These are phyloP conservation scores for Septoria linicola DNA, from an alignment of 2,329 filamentous ascomycete genomes.

Conservation along the genomic window DNA sequence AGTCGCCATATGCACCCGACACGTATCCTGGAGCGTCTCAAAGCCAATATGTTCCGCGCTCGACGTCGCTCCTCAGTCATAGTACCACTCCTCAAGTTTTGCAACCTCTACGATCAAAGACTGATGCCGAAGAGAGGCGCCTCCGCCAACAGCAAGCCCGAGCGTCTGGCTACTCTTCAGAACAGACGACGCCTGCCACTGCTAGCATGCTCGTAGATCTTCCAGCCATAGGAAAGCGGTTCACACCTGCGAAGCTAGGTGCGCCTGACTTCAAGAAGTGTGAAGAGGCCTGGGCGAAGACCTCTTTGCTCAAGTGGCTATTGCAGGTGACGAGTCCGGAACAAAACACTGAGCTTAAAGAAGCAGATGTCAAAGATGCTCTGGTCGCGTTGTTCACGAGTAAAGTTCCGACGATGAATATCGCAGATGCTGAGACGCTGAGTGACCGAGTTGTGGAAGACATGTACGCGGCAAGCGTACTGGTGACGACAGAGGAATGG, in stretches of 20 bases:
- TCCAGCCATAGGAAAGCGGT: slow-evolving; percentile 57
- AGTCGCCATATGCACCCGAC: slow-evolving; percentile 29
- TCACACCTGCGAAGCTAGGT: slow-evolving; percentile 80
- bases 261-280: slow-evolving; percentile 80
- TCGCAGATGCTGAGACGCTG: slow-evolving; percentile 88
- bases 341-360: slow-evolving; percentile 82
- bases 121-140: slow-evolving; percentile 75
- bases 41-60: slow-evolving; percentile 59
- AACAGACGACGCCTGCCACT: slow-evolving; percentile 42
- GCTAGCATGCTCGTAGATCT: slow-evolving; percentile 32
- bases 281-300: slow-evolving; percentile 87
- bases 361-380: slow-evolving; percentile 81
- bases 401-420: slow-evolving; percentile 98
- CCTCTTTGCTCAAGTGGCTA: slow-evolving; percentile 82
- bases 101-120: slow-evolving; percentile 86
- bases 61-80: slow-evolving; percentile 79
- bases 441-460: slow-evolving; percentile 72
- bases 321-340: slow-evolving; percentile 73
- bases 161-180: slow-evolving; percentile 42
- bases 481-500: slow-evolving; percentile 94
- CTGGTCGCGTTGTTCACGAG: slow-evolving; percentile 85
- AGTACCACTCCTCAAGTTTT: slow-evolving; percentile 75
- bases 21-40: slow-evolving; percentile 30
- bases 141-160: slow-evolving; percentile 48
- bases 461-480: slow-evolving; percentile 75